Percentiles rank a stretch among this genome's conserved stretches.
These are phyloP conservation scores for Ustilaginoidea virens DNA, from an alignment of 2,329 filamentous ascomycete species.

Conservation along the genomic window DNA sequence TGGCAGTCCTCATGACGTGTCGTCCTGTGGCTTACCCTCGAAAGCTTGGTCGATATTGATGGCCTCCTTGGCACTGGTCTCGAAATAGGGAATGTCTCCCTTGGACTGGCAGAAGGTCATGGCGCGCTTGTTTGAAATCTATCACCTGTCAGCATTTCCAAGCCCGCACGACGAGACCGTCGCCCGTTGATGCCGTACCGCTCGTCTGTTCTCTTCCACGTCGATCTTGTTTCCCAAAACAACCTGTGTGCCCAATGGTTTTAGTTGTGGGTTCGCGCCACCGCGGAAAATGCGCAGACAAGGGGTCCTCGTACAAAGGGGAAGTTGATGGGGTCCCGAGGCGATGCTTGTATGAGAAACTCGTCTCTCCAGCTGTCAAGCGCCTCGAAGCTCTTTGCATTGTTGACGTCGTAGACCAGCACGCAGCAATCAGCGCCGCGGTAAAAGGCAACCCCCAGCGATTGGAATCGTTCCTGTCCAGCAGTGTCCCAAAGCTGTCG, in stretches of 20 bases:
- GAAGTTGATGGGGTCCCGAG: slow-evolving; percentile 91
- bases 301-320: slow-evolving; percentile 93
- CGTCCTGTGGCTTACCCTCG: slow-evolving; percentile 36
- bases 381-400: slow-evolving; percentile 96
- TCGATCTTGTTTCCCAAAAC: slow-evolving; percentile 99
- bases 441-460: slow-evolving; percentile 93
- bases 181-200: slow-evolving; percentile 35
- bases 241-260: too few relatives aligned
- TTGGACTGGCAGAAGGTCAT: slow-evolving; percentile 97
- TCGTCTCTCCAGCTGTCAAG: slow-evolving; percentile 98
- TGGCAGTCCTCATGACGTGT: background rate
- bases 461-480: slow-evolving; percentile 94
- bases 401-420: slow-evolving; percentile 96
- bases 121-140: slow-evolving; percentile 90
- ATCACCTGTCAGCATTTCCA: too few relatives aligned
- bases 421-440: slow-evolving; percentile 96
- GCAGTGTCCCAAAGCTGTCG: slow-evolving; percentile 93
- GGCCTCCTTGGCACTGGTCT: slow-evolving; percentile 97
- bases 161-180: too few relatives aligned
- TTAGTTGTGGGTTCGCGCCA: too few relatives aligned
- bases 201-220: slow-evolving; percentile 92
- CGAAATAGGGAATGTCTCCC: slow-evolving; percentile 94
- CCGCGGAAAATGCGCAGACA: too few relatives aligned
- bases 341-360: slow-evolving; percentile 93
- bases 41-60: slow-evolving; percentile 85